Conservation (phyloP, 1,284 basidiomycete genomes). For the Pterulicium gracile region DNA sequence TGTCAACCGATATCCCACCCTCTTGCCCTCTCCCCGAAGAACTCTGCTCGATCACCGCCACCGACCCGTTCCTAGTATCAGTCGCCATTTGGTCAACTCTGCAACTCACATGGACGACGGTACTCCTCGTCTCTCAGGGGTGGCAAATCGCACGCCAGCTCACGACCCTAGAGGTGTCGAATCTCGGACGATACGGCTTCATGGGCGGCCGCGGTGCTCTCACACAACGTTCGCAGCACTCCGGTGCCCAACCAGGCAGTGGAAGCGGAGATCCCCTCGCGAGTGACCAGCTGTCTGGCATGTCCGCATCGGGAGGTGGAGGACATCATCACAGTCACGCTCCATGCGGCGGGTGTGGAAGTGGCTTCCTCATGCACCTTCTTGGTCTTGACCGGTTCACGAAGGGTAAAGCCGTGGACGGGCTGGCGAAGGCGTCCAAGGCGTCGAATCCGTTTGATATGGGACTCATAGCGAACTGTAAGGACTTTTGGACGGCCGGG, state of each 20-base stretch:
- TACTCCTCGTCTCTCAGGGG: slow-evolving; percentile 78
- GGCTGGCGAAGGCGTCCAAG: slow-evolving; percentile 55
- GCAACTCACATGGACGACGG: slow-evolving; percentile 87
- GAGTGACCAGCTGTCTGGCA: slow-evolving; percentile 38
- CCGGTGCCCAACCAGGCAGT: slow-evolving; percentile 13
- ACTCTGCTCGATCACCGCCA: slow-evolving; percentile 59
- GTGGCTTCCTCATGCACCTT: slow-evolving; percentile 75
- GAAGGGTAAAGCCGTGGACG: slow-evolving; percentile 77
- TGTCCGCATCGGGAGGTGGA: slow-evolving; percentile 25
- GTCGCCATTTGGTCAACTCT: slow-evolving; percentile 80
- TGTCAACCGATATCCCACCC: slow-evolving; percentile 34
- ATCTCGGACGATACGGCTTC: slow-evolving; percentile 90
- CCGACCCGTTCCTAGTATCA: slow-evolving; percentile 79
- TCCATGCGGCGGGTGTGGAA: slow-evolving; percentile 26
- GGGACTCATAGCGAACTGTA: slow-evolving; percentile 79
- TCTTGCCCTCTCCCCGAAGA: slow-evolving; percentile 60
- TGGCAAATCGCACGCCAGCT: slow-evolving; percentile 93
- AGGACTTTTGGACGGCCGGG: slow-evolving; percentile 91
- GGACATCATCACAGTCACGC: slow-evolving; percentile 28
- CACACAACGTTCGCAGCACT: slow-evolving; percentile 11
- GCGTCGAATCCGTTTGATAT: slow-evolving; percentile 90
- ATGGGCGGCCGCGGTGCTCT: slow-evolving; percentile 81
- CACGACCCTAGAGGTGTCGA: slow-evolving; percentile 94
- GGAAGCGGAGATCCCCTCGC: slow-evolving; percentile 39
- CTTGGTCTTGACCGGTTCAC: slow-evolving; percentile 93